Base-by-base conservation (phyloP, 2,329 filamentous ascomycete genomes). In the Sporothrix brasiliensis region DNA sequence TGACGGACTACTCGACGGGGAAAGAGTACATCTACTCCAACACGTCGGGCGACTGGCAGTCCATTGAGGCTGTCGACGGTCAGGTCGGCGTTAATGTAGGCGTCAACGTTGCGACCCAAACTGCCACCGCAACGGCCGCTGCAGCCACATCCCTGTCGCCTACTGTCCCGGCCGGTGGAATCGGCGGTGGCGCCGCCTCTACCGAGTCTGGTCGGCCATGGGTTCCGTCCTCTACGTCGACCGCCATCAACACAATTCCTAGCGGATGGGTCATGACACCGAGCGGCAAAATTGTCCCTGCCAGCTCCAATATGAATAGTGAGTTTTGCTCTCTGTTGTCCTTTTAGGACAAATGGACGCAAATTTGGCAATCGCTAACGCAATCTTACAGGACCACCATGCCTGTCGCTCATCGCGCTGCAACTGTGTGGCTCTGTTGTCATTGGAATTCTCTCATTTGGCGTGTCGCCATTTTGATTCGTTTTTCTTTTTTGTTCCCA, bases 1-100 rank as follows among this genome's bases (percentile, higher is more conserved):
- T 97, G 54, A 90, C 89, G 67, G 95, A 99, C 82, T 99, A 98
- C 83, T 97, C 94, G 27, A 97, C 94, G 1, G 95, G 95, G 69
- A 90, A 86, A 21, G 83, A 91, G 73, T 99, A 99, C 84, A 84
- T 83, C 70, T 99, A 98, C 82, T 87, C 87, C 74, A 92, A 95
- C 78, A 87, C 85, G 50, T 90, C 86, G 63, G 95, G 95, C 63
- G 87, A 84, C 27, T 97, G 93, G 92, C 77, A 87, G 74, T 94
- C 92, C 65, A 98, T 99, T 79, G 81, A 87, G 75, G 89, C 94
- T 68, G 86, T 90, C n/a, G 93, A 89, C 74, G 95, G 95, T 72
- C 80, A 83, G 74, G 83, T 98, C 79, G 92, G 93, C 79, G 88
- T 87, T 41, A 91, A 88, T 71, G 85, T 86, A 75, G 84, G 85